phyloP scores from a whole-genome alignment of 31 red algal genomes.

The Odonthalia washingtoniensis region DNA sequence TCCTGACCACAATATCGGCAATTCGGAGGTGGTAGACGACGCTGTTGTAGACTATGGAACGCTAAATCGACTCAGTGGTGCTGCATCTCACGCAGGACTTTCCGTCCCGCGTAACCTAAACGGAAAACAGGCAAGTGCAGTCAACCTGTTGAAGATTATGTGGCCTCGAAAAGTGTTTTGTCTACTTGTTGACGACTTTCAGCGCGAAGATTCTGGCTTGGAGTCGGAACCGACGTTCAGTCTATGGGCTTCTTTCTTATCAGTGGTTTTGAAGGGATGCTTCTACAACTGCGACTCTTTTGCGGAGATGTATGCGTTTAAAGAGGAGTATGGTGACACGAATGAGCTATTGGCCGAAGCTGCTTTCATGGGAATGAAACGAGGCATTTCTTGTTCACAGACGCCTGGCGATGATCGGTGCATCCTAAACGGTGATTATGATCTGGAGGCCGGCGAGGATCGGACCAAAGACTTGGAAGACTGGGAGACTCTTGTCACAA shows the following conservation, averaged over 20 bases:
- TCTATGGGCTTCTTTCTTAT: neutral
- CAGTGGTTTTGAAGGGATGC: neutral
- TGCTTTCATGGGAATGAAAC: constrained; percentile 1
- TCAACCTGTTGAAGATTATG: no score
- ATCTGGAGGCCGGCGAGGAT: no score
- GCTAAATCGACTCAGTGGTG: neutral
- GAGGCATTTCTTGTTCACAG: constrained; percentile 1
- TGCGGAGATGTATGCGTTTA: neutral
- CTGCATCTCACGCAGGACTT: neutral
- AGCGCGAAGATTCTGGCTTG: neutral
- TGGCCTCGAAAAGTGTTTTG: neutral
- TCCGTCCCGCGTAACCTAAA: neutral
- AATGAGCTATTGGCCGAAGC: neutral
- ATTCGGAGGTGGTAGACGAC: neutral
- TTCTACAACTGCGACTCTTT: neutral
- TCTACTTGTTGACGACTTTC: neutral
- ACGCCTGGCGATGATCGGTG: neutral
- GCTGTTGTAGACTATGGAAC: neutral
- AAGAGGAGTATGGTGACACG: constrained; percentile 2
- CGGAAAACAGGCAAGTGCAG: neutral
- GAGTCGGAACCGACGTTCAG: neutral
- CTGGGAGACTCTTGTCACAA: no score
- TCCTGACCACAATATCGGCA: neutral
- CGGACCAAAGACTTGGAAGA: no score
- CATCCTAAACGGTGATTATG: neutral